Evolutionary conservation across 805 yeast genomes (phyloP), one percentile per base, ranked within the genome.

Genomic region (Komagataella ulmi): DNA sequence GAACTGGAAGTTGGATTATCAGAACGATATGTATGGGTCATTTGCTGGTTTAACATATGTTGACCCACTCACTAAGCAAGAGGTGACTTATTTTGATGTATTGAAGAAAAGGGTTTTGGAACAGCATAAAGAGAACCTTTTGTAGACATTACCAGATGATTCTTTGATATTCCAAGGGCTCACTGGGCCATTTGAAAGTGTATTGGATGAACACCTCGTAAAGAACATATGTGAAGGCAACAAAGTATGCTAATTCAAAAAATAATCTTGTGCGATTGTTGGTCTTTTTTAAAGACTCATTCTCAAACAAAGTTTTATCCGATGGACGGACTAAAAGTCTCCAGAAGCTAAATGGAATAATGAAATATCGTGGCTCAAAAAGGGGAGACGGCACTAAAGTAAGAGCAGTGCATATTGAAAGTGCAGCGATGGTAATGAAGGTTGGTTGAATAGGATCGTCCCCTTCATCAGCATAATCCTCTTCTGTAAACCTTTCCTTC

Each of bases 281-380:
- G 23, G 8, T 30, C 23, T 10, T 17, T 18, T 48, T 48, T n/a
- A 30, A 30, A 30, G 40, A 30, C 40, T 30, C 40, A 10, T 30
- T 30, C 2, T 30, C 40, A 30, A 30, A n/a, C 47, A 14, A 19
- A 17, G 57, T 57, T 17, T 54, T 58, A 46, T 36, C 54, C 36
- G 48, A 54, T 17, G 80, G 78, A 10, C 66, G 65, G 14, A 75
- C 64, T 53, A 79, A 74, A 2, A 87, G 51, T 58, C 97, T 76
- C 80, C 90, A 88, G 45, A 89, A 65, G 10, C 85, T 63, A 61
- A 78, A 81, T 3, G 98, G 97, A 4, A 88, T 59, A 49, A 91
- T 86, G 64, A 84, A 93, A 64, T 93, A 93, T 53, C 99, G 77
- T 49, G 97, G 96, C 65, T 93, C 99, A 60, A 93, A 82, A 56